Conservation (phyloP, 495 filamentous ascomycete genomes). For the Penicillium alfredii region DNA sequence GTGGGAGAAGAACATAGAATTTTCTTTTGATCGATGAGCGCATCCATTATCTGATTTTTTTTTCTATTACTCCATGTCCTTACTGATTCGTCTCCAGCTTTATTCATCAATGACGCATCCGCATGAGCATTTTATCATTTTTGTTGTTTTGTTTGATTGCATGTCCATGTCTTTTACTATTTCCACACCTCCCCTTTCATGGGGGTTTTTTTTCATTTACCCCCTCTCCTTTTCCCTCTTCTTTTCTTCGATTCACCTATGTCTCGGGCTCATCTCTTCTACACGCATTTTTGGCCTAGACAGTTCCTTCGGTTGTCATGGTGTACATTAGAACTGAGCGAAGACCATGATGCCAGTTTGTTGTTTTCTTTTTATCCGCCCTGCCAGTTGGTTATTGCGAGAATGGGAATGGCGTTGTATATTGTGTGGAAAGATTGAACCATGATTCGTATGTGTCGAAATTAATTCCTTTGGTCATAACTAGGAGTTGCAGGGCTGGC, state of each 20-base stretch:
- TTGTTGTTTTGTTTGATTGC: constrained; percentile 14
- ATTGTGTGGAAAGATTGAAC: background rate
- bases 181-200: constrained; percentile 6
- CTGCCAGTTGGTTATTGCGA: constrained; percentile 6
- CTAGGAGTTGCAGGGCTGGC: no score
- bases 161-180: constrained; percentile 11
- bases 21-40: constrained; percentile 1
- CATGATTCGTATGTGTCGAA: background rate
- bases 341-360: constrained; percentile 12
- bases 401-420: background rate
- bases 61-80: constrained; percentile 1
- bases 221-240: constrained; percentile 1
- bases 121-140: constrained; percentile 25
- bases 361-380: constrained; percentile 7
- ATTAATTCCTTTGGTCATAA: background rate
- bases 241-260: background rate
- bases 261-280: constrained; percentile 17
- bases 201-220: constrained; percentile 6
- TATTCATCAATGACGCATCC: constrained; percentile 28
- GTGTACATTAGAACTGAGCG: constrained; percentile 27
- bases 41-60: constrained; percentile 4
- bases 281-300: constrained; percentile 10
- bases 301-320: constrained; percentile 20
- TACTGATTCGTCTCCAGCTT: constrained; percentile 9
- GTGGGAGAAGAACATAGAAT: constrained; percentile 4